A percentile compares a stretch with the other conserved stretches of the same genome.
These are phyloP conservation scores for Xylariaceae sp. DNA, from an alignment of 2,329 filamentous ascomycete species.

Conservation along the genomic window DNA sequence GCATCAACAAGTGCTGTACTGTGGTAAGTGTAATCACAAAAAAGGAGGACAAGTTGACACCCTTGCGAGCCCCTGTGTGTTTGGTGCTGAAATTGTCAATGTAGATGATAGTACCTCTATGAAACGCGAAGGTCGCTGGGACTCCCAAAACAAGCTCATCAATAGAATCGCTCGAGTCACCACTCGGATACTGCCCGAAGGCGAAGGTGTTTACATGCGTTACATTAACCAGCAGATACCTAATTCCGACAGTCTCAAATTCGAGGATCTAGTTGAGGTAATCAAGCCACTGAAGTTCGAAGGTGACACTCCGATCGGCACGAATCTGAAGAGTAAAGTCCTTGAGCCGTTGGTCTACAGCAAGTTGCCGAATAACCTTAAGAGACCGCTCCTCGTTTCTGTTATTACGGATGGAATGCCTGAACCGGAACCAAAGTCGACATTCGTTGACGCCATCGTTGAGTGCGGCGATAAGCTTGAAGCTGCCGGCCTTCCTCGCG, in stretches of 20 bases:
- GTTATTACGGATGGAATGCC: slow-evolving; percentile 30
- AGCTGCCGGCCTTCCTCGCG: slow-evolving; percentile 6
- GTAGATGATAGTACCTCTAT: slow-evolving; percentile 33
- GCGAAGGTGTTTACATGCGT: slow-evolving; percentile 28
- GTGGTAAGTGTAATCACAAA: slow-evolving; percentile 18
- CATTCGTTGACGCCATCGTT: slow-evolving; percentile 13
- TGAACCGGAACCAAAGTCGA: background rate
- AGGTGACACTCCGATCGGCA: slow-evolving; percentile 25
- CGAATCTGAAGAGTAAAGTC: slow-evolving; percentile 22
- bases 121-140: slow-evolving; percentile 24
- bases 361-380: slow-evolving; percentile 6
- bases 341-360: slow-evolving; percentile 29
- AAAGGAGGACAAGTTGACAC: background rate
- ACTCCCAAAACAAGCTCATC: slow-evolving; percentile 20
- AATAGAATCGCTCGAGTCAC: slow-evolving; percentile 26
- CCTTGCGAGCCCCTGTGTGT: background rate
- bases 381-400: slow-evolving; percentile 27
- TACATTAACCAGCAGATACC: slow-evolving; percentile 28
- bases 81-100: background rate
- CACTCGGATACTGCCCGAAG: slow-evolving; percentile 25
- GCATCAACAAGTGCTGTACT: slow-evolving; percentile 31
- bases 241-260: slow-evolving; percentile 14
- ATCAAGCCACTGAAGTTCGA: background rate
- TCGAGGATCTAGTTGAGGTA: background rate
- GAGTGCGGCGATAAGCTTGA: slow-evolving; percentile 25